Percentiles rank a stretch among this genome's conserved stretches.
These are phyloP conservation scores for Plectranthus barbatus DNA, from an alignment of 257 asterid species.

Conservation along the genomic window DNA sequence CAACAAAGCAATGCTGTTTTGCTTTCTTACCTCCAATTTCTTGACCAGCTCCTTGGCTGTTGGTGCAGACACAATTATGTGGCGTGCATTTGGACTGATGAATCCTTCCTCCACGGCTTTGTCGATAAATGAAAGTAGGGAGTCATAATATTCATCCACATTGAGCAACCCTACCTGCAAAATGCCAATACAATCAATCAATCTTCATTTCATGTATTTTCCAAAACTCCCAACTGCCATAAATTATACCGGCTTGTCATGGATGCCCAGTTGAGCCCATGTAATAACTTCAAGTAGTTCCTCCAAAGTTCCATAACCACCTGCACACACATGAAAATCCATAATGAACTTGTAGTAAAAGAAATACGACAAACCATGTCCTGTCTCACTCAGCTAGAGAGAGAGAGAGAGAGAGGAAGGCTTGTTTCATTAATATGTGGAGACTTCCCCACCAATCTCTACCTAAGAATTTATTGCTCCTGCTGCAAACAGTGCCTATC, in stretches of 20 bases:
- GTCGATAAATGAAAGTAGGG: constrained; percentile 38
- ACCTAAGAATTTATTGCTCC: background rate
- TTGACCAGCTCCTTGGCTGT: constrained; percentile 38
- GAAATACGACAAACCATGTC: background rate
- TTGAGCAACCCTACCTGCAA: constrained; percentile 52
- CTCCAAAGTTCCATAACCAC: constrained; percentile 56
- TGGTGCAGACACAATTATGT: constrained; percentile 48
- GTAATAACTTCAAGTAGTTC: constrained; percentile 53
- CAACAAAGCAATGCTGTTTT: background rate
- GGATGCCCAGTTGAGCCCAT: constrained; percentile 60
- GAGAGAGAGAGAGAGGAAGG: background rate
- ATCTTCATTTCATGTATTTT: too few species aligned
- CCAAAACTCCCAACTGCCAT: background rate
- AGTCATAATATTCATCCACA: constrained; percentile 46
- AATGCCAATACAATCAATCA: background rate
- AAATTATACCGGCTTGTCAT: constrained; percentile 41
- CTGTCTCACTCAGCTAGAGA: background rate
- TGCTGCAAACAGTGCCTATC: too few species aligned
- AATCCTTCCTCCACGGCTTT: constrained; percentile 57
- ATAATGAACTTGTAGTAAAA: background rate
- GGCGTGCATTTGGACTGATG: constrained; percentile 44
- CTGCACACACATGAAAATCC: constrained; percentile 7
- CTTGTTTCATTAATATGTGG: background rate
- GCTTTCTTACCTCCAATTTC: constrained; percentile 35
- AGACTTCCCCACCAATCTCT: background rate